Evolutionary conservation across 805 yeast genomes (phyloP), one percentile per base, ranked within the genome.

Genomic region (Candida pini): DNA sequence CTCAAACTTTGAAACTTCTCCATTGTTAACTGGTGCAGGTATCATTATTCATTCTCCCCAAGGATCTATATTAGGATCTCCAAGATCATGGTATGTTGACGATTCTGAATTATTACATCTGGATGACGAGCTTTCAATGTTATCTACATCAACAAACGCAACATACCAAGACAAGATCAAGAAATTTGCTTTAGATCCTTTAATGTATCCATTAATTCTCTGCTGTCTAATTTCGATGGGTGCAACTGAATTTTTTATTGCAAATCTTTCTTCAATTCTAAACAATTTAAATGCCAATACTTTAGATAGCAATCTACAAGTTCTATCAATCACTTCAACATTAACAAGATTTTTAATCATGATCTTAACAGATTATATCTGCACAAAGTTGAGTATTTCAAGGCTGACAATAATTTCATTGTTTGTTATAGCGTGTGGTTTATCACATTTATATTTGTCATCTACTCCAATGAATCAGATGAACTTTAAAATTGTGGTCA

Each of bases 231-330:
- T 83, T 31, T 74, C 81, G 18, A 62, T 86, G 26, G 96, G 97
- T 0, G 88, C 95, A 1, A 67, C 86, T 33, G 97, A 89, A 49
- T 81, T 88, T 69, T 88, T 79, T 56, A 75, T 85, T 45, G 82
- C 87, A 36, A 86, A 89, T 53, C 71, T 89, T 69, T 89, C 89
- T 34, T 54, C 64, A 5, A 52, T 59, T n/a, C 40, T 57, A 26
- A 41, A 29, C 10, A 52, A 51, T 31, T 35, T 56, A 12, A 22
- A 47, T 13, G 34, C 43, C 2, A 20, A 34, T 16, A 26, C 45
- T 2, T 31, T 56, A 17, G 59, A 53, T 31, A 32, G 44, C 15
- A 40, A 40, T 22, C 36, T 56, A 20, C 49, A 56, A 36, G 20
- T 51, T 9, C 43, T 53, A 48, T 82, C 86, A 2, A 56, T 75